Percentiles rank a stretch among this genome's conserved stretches.
These are phyloP conservation scores for Tilletiopsis washingtonensis DNA, from an alignment of 1,284 basidiomycete genomes.

Conservation along the genomic window DNA sequence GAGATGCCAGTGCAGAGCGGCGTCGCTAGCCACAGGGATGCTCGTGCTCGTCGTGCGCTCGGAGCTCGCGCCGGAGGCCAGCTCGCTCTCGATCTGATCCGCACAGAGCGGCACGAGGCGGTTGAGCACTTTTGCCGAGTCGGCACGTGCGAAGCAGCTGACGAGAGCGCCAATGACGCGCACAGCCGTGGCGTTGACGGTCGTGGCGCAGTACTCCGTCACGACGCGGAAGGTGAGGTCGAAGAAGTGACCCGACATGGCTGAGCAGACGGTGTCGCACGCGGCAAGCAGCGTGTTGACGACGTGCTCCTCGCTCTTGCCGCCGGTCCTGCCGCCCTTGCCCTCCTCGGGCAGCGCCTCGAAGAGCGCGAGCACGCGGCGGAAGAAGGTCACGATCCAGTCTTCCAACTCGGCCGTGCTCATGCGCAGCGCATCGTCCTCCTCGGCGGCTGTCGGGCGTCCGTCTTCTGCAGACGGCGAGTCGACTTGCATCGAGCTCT, in stretches of 20 bases:
- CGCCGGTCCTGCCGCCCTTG: slow-evolving; percentile 62
- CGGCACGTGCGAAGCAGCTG: slow-evolving; percentile 71
- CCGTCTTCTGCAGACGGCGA: neutral
- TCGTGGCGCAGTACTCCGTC: slow-evolving; percentile 69
- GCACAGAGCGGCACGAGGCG: slow-evolving; percentile 74
- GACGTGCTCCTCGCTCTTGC: slow-evolving; percentile 75
- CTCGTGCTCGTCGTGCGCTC: slow-evolving; percentile 78
- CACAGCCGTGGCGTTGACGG: slow-evolving; percentile 68
- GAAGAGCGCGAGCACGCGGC: slow-evolving; percentile 75
- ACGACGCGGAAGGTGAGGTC: slow-evolving; percentile 77
- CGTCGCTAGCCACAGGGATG: slow-evolving; percentile 76
- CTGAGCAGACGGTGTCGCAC: slow-evolving; percentile 74
- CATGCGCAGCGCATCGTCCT: slow-evolving; percentile 54
- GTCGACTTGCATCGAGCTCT: slow-evolving; percentile 22
- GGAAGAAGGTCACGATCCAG: slow-evolving; percentile 82
- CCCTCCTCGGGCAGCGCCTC: slow-evolving; percentile 93
- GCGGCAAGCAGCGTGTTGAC: slow-evolving; percentile 73
- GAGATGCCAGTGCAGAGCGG: slow-evolving; percentile 81
- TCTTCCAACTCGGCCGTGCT: slow-evolving; percentile 69
- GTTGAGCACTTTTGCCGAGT: slow-evolving; percentile 67
- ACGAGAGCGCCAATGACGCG: slow-evolving; percentile 83
- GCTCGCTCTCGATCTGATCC: slow-evolving; percentile 72
- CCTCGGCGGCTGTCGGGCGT: slow-evolving; percentile 18
- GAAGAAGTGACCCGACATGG: slow-evolving; percentile 79
- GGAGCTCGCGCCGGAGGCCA: slow-evolving; percentile 86